These are phyloP conservation scores for Phialophora chinensis DNA, from an alignment of 2,329 filamentous ascomycete genomes.

Conservation along the genomic window DNA sequence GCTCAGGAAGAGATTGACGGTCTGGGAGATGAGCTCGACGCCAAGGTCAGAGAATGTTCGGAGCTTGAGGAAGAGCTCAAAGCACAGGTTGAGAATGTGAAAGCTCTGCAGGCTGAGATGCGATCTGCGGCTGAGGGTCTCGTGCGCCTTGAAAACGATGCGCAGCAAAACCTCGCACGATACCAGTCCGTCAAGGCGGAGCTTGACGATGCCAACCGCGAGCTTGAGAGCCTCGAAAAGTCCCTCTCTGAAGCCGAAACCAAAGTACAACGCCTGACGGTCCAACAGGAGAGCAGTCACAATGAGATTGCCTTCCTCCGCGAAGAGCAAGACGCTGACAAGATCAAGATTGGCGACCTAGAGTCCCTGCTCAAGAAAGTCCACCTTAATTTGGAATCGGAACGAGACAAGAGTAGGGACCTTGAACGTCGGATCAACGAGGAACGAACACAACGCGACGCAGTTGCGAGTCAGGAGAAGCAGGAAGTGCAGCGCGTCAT, in stretches of 20 bases:
- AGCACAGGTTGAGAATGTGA: constrained; percentile 83
- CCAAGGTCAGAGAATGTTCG: constrained; percentile 72
- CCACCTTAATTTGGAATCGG: constrained; percentile 81
- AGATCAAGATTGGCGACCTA: constrained; percentile 95
- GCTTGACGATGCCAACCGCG: constrained; percentile 79
- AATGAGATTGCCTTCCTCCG: constrained; percentile 92
- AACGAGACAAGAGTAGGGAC: constrained; percentile 76
- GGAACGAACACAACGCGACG: constrained; percentile 84
- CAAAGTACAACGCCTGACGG: constrained; percentile 84
- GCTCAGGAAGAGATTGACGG: constrained; percentile 65
- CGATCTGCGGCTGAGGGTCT: constrained; percentile 86
- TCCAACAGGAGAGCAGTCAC: constrained; percentile 91
- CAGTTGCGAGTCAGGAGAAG: constrained; percentile 86
- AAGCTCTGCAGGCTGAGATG: constrained; percentile 92
- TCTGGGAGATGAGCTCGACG: constrained; percentile 69
- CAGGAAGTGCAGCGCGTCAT: constrained; percentile 93
- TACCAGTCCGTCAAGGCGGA: constrained; percentile 85
- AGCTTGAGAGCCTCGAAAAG: constrained; percentile 84
- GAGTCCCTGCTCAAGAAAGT: constrained; percentile 80
- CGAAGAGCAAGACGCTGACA: constrained; percentile 96
- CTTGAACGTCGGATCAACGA: constrained; percentile 76
- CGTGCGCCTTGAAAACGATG: constrained; percentile 86
- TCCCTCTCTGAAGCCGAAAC: constrained; percentile 82
- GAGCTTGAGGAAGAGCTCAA: constrained; percentile 73
- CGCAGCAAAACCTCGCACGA: constrained; percentile 75